Conservation (phyloP, 164 flowering plant genomes). For the Kingdonia uniflora region DNA sequence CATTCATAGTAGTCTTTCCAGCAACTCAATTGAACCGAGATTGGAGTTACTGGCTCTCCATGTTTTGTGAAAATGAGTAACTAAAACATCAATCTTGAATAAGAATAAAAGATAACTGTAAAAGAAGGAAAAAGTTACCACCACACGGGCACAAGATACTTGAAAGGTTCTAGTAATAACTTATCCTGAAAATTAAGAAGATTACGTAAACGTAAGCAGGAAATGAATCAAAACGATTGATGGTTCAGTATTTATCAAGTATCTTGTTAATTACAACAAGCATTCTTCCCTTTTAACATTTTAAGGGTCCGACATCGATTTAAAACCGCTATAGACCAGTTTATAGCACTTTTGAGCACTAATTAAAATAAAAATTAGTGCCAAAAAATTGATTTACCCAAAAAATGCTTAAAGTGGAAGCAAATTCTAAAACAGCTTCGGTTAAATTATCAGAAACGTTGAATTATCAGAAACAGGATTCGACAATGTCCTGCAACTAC, state of each 20-base stretch:
- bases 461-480: conserved; percentile 18
- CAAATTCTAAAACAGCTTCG: too few species aligned
- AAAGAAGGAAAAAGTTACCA: conserved; percentile 29
- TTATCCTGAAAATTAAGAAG: conserved; percentile 27
- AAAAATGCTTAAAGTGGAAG: too few species aligned
- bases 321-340: too few species aligned
- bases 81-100: neutral
- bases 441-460: too few species aligned
- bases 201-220: neutral
- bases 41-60: conserved; percentile 51
- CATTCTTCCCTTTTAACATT: too few species aligned
- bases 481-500: conserved; percentile 39
- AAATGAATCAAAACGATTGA: too few species aligned
- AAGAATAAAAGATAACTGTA: neutral
- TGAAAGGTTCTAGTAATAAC: conserved; percentile 54
- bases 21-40: conserved; percentile 26
- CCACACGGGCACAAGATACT: conserved; percentile 52
- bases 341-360: too few species aligned
- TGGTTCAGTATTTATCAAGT: too few species aligned
- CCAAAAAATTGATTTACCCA: too few species aligned
- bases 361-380: too few species aligned
- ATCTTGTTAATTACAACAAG: too few species aligned
- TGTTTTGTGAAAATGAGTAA: conserved; percentile 5
- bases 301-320: too few species aligned
- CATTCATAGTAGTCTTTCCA: conserved; percentile 88